These are phyloP conservation scores for Phytophthora podocarpi DNA, from an alignment of 352 stramenopile species.

Conservation along the genomic window DNA sequence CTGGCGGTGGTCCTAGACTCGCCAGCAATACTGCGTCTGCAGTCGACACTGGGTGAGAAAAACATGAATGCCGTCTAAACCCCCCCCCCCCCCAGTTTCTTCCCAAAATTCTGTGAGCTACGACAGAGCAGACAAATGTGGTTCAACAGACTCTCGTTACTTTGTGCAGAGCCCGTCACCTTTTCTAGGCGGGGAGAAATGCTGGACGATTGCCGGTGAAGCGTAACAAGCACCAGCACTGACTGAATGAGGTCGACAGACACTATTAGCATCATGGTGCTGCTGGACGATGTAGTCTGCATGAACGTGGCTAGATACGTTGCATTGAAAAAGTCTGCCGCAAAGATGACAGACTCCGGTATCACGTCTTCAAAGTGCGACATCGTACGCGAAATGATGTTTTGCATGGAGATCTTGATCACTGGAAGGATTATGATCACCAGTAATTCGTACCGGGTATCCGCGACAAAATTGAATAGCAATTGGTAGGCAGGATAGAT, in stretches of 20 bases:
- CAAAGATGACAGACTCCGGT: constrained; percentile 15
- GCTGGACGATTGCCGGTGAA: no score
- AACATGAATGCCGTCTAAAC: no score
- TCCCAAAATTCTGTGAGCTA: background rate
- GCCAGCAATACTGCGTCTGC: no score
- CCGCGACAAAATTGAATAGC: background rate
- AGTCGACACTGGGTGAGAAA: no score
- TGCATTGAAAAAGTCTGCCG: constrained; percentile 27
- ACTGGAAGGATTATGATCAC: constrained; percentile 21
- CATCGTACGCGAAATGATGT: constrained; percentile 3
- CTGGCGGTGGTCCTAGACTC: no score
- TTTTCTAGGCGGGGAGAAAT: no score
- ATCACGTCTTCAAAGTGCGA: constrained; percentile 10
- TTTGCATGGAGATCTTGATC: constrained; percentile 20
- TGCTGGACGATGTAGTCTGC: constrained; percentile 7
- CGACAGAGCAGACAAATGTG: constrained; percentile 10
- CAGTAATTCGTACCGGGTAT: constrained; percentile 12
- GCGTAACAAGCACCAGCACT: background rate
- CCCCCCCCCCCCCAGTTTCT: no score
- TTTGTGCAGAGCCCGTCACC: no score
- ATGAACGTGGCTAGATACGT: constrained; percentile 23
- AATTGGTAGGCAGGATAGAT: constrained; percentile 28
- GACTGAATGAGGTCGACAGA: constrained; percentile 17
- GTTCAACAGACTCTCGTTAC: constrained; percentile 3
- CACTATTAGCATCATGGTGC: constrained; percentile 4